These are phyloP conservation scores for Leucaena leucocephala DNA, from an alignment of 306 rosid genomes.

Conservation along the genomic window DNA sequence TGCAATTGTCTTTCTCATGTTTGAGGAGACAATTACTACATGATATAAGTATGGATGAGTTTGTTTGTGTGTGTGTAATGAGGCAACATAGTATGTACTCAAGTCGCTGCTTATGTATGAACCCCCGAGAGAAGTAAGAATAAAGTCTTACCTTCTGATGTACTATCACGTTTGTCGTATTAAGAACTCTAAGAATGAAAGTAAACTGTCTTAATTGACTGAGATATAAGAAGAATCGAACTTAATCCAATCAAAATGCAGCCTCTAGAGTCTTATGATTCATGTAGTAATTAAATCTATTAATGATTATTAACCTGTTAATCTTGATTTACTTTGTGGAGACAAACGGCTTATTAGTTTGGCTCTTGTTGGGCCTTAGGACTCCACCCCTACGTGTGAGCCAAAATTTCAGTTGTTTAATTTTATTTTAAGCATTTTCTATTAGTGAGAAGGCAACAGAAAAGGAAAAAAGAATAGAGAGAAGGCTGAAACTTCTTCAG, in stretches of 20 bases:
- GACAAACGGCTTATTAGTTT: not conserved
- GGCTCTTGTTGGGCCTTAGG: not conserved
- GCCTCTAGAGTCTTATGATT: not conserved
- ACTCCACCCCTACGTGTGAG: no score
- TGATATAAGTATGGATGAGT: conserved; percentile 39
- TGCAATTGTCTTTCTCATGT: conserved; percentile 48
- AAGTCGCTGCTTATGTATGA: conserved; percentile 29
- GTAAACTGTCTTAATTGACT: not conserved
- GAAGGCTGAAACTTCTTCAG: no score
- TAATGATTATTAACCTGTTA: not conserved
- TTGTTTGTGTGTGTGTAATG: conserved; percentile 16
- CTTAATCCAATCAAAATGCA: not conserved
- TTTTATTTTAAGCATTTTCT: no score
- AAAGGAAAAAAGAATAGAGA: no score
- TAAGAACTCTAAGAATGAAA: not conserved
- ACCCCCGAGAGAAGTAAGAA: conserved; percentile 21
- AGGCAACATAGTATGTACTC: conserved; percentile 7
- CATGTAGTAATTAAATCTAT: not conserved
- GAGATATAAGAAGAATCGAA: not conserved
- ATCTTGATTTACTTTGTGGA: not conserved
- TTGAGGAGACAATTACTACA: conserved; percentile 40
- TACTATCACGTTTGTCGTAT: not conserved
- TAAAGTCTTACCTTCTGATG: conserved; percentile 33
- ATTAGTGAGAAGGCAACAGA: no score
- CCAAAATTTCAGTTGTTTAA: no score